Conservation (phyloP, 139 green algal species). For the Coelastrella sp. region DNA sequence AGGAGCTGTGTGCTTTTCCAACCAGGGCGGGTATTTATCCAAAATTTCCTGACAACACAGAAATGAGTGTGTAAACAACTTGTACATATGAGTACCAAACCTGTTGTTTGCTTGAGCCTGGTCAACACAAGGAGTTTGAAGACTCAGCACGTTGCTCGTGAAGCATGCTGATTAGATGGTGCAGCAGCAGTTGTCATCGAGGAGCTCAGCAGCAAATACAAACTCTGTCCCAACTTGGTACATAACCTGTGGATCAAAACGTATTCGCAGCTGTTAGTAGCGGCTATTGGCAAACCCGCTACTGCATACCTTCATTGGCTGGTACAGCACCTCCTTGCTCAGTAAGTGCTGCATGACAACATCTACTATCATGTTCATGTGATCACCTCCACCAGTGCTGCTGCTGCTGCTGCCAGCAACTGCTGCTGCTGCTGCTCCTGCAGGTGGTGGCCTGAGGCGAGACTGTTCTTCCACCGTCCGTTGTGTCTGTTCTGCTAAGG, state of each 20-base stretch:
- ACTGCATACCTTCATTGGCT: constrained; percentile 78
- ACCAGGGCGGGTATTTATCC: constrained; percentile 84
- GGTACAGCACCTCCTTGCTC: constrained; percentile 90
- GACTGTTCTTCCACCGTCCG: constrained; percentile 54
- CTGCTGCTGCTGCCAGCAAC: constrained; percentile 9
- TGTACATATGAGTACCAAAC: too few relatives aligned
- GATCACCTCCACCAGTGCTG: constrained; percentile 30
- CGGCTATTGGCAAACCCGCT: constrained; percentile 1
- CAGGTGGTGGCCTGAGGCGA: not conserved
- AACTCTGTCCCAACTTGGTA: too few relatives aligned
- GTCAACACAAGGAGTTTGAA: too few relatives aligned
- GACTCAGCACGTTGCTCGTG: too few relatives aligned
- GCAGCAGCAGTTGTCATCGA: too few relatives aligned
- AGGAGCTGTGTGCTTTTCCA: constrained; percentile 53
- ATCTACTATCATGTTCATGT: constrained; percentile 77
- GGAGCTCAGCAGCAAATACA: too few relatives aligned
- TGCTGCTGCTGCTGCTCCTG: not conserved
- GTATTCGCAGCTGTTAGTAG: too few relatives aligned
- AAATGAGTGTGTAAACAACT: not conserved
- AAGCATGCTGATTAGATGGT: too few relatives aligned
- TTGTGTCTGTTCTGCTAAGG: constrained; percentile 61
- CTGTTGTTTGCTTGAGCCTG: too few relatives aligned
- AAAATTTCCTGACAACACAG: constrained; percentile 76
- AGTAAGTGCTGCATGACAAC: constrained; percentile 89
- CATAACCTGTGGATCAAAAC: too few relatives aligned